These are phyloP conservation scores for Aphanoascus verrucosus DNA, from an alignment of 2,329 filamentous ascomycete species.

Conservation along the genomic window DNA sequence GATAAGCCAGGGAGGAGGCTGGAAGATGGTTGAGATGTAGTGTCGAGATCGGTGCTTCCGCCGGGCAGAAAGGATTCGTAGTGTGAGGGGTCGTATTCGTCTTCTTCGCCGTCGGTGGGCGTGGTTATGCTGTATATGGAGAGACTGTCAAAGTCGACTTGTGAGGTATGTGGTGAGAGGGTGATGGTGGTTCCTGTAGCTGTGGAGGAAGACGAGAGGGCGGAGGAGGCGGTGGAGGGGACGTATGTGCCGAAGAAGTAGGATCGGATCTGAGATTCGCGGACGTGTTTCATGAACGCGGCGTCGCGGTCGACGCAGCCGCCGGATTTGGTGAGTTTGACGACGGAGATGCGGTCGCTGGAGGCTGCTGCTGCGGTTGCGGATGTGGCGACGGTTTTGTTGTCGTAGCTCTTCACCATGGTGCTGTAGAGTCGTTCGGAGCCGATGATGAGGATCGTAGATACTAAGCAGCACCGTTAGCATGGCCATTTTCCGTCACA, in stretches of 20 bases:
- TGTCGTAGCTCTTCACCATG: constrained; percentile 57
- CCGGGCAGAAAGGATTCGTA: constrained; percentile 30
- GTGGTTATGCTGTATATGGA: constrained; percentile 61
- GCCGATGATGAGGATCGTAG: constrained; percentile 70
- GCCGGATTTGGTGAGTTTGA: constrained; percentile 73
- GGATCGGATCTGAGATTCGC: constrained; percentile 69
- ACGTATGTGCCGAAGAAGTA: constrained; percentile 80
- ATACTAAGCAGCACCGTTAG: constrained; percentile 40
- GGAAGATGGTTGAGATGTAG: constrained; percentile 9
- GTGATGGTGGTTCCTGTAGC: constrained; percentile 49
- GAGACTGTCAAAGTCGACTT: constrained; percentile 64
- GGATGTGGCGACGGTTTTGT: constrained; percentile 37
- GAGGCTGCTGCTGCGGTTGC: constrained; percentile 37
- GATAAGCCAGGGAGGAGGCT: constrained; percentile 8
- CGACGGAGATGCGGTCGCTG: constrained; percentile 60
- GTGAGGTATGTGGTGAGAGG: constrained; percentile 77
- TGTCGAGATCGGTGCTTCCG: constrained; percentile 22
- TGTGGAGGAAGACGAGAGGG: constrained; percentile 27
- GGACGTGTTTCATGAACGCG: constrained; percentile 58
- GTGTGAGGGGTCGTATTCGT: constrained; percentile 28
- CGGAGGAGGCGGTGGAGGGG: constrained; percentile 29
- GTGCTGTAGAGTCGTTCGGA: constrained; percentile 66
- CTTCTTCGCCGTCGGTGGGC: constrained; percentile 42
- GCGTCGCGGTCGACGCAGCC: constrained; percentile 71
- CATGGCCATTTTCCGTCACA: neutral